Evolutionary conservation across 2,329 filamentous ascomycete species (phyloP).

Genomic region (Aureobasidium sp.): DNA sequence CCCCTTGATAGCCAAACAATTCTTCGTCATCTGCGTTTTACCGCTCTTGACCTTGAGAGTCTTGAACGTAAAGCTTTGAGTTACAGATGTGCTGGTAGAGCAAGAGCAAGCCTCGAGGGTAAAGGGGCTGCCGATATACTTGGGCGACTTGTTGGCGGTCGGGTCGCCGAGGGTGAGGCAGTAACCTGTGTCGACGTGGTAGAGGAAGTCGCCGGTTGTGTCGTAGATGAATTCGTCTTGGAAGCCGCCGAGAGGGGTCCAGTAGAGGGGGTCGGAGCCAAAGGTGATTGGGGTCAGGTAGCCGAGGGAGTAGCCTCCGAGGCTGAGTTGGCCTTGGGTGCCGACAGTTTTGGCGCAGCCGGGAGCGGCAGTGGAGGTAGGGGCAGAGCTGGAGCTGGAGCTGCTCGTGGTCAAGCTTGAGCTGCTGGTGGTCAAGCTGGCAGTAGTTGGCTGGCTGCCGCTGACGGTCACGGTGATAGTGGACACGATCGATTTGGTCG

Average conservation of each 20-base stretch:
- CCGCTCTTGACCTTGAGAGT: neutral
- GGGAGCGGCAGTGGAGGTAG: neutral
- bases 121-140: neutral
- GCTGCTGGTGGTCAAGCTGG: neutral
- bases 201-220: neutral
- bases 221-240: constrained; percentile 6
- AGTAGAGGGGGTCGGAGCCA: neutral
- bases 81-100: neutral
- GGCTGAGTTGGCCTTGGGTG: neutral
- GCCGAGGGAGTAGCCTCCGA: constrained; percentile 7
- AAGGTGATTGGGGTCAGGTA: neutral
- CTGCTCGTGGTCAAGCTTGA: neutral
- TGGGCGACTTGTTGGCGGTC: neutral
- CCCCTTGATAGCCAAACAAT: neutral
- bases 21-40: neutral
- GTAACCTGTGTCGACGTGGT: neutral
- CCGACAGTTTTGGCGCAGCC: neutral
- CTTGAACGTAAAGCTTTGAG: neutral
- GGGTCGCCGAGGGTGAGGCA: neutral
- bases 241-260: constrained; percentile 4
- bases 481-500: neutral
- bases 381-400: neutral
- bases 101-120: neutral
- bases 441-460: neutral
- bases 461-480: neutral